These are phyloP conservation scores for Rhizomucor pusillus DNA, from an alignment of 371 early-diverging fungal species.

Conservation along the genomic window DNA sequence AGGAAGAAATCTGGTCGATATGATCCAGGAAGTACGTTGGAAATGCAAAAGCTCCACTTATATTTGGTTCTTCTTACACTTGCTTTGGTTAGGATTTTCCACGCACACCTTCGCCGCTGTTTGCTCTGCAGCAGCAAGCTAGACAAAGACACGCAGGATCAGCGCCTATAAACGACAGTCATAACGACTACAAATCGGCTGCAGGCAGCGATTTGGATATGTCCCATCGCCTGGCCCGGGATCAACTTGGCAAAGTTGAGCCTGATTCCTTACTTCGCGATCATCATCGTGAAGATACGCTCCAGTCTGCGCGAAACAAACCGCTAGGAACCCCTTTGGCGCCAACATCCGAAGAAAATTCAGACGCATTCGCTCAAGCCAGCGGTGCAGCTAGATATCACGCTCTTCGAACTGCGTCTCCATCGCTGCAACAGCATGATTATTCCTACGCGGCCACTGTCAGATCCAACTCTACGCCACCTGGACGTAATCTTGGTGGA, in stretches of 20 bases:
- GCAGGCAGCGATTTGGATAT: too few relatives aligned
- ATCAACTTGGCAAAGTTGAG: too few relatives aligned
- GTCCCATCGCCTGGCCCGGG: too few relatives aligned
- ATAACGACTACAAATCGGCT: too few relatives aligned
- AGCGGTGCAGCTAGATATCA: background rate
- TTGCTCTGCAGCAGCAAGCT: slow-evolving; percentile 58
- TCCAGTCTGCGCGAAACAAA: too few relatives aligned
- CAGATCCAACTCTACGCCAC: slow-evolving; percentile 49
- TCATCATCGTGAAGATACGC: too few relatives aligned
- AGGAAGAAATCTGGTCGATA: slow-evolving; percentile 30
- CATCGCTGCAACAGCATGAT: slow-evolving; percentile 21
- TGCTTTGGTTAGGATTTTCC: slow-evolving; percentile 12
- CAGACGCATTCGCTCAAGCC: slow-evolving; percentile 2
- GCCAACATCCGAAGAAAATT: background rate
- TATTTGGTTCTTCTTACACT: background rate
- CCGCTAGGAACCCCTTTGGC: background rate
- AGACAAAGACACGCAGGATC: slow-evolving; percentile 39
- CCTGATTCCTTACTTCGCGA: too few relatives aligned
- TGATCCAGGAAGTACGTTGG: slow-evolving; percentile 35
- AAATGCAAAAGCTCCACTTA: background rate
- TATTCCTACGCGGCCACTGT: slow-evolving; percentile 25
- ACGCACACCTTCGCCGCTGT: slow-evolving; percentile 67
- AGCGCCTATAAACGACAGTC: too few relatives aligned
- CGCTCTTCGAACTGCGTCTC: slow-evolving; percentile 22
- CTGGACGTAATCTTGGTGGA: slow-evolving; percentile 29